Evolutionary conservation across 2,329 filamentous ascomycete genomes (phyloP).

Genomic region (Neurospora sp.): DNA sequence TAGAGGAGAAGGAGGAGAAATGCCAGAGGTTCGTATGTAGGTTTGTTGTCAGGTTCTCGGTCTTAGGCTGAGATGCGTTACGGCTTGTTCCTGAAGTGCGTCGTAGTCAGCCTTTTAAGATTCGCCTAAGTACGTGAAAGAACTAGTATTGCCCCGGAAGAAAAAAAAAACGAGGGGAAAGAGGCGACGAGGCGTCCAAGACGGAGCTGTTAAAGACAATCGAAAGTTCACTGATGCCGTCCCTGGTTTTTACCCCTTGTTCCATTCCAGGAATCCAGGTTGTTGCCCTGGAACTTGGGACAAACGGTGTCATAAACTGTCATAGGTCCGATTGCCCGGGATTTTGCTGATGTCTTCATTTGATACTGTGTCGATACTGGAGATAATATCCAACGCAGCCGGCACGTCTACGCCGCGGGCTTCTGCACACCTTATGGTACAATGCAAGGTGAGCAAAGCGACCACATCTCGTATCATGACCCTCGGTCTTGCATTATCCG

Average conservation of each 20-base stretch:
- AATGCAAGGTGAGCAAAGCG: neutral
- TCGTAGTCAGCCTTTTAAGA: neutral
- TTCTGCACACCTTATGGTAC: neutral
- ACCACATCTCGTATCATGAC: neutral
- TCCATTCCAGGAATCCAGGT: neutral
- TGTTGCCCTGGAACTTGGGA: neutral
- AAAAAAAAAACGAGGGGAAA: neutral
- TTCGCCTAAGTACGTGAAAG: neutral
- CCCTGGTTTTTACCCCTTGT: neutral
- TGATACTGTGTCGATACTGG: neutral
- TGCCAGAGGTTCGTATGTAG: neutral
- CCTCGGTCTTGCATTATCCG: neutral
- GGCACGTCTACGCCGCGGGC: neutral
- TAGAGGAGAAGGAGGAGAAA: neutral
- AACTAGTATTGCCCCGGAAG: neutral
- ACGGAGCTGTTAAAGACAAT: neutral
- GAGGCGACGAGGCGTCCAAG: neutral
- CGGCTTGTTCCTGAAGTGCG: neutral
- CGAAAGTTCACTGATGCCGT: neutral
- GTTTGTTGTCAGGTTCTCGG: neutral
- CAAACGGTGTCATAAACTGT: neutral
- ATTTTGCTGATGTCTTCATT: neutral
- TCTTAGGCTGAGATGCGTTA: neutral
- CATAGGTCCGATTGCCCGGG: neutral
- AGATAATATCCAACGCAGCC: neutral